A percentile compares a stretch with the other conserved stretches of the same genome.
Conservation (phyloP, 2,329 filamentous ascomycete species). For the Cordyceps farinosa region DNA sequence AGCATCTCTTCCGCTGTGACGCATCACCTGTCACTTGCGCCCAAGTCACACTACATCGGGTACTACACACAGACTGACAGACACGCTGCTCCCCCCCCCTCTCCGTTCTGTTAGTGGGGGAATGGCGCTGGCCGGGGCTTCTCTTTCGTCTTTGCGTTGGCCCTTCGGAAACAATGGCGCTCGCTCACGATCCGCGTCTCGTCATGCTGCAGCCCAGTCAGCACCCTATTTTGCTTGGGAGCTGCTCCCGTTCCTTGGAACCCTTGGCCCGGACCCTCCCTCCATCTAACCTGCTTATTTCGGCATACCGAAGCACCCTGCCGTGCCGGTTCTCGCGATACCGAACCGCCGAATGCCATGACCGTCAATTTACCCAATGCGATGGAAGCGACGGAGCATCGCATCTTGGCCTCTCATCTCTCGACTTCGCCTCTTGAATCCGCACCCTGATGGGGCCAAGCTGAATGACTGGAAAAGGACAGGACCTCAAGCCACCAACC, state of each 20-base stretch:
- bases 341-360: background rate
- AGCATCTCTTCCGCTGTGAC: background rate
- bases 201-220: background rate
- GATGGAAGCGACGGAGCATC: slow-evolving; percentile 5
- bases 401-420: background rate
- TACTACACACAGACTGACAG: background rate
- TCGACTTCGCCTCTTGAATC: background rate
- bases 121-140: background rate
- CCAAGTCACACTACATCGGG: background rate
- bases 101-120: background rate
- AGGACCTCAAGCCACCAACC: background rate
- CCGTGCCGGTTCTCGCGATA: background rate
- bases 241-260: background rate
- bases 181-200: background rate
- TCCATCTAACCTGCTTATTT: background rate
- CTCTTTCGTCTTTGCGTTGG: background rate
- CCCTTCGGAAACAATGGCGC: background rate
- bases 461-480: background rate
- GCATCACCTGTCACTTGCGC: background rate
- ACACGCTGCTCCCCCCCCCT: background rate
- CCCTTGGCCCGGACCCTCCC: background rate
- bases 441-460: slow-evolving; percentile 3
- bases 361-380: background rate
- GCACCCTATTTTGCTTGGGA: background rate
- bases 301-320: background rate